Conservation (phyloP, 2,329 filamentous ascomycete genomes). For the Byssoonygena ceratinophila region DNA sequence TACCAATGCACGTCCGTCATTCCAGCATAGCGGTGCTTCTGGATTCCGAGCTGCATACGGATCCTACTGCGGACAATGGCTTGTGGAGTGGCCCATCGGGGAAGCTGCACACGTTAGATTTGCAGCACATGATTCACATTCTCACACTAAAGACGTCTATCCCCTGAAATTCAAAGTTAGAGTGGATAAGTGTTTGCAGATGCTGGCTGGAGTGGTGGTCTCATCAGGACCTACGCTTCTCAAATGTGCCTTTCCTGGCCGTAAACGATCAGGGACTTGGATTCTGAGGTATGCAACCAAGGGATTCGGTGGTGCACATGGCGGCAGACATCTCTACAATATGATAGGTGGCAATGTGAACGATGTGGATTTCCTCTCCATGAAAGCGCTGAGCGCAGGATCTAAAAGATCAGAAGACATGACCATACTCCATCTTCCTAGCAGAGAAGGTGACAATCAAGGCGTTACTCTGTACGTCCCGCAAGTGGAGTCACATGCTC, state of each 20-base stretch:
- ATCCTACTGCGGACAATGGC: conserved; percentile 8
- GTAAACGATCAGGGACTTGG: not conserved
- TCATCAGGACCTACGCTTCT: not conserved
- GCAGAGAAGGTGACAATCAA: not conserved
- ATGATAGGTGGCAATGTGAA: conserved; percentile 4
- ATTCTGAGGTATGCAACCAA: not conserved
- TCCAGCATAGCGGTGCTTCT: conserved; percentile 5
- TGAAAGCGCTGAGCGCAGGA: not conserved
- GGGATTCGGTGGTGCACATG: conserved; percentile 6
- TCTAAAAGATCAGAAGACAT: not conserved
- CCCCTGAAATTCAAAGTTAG: not conserved
- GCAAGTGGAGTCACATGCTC: not conserved
- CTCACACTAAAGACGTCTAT: not conserved
- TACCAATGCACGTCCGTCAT: conserved; percentile 6
- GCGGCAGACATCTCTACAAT: conserved; percentile 5
- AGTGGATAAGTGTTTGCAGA: conserved; percentile 6
- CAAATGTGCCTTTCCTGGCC: conserved; percentile 4
- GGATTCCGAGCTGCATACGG: conserved; percentile 4
- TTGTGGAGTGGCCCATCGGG: conserved; percentile 4
- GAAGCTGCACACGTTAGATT: not conserved
- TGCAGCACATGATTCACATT: conserved; percentile 5
- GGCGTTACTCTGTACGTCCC: conserved; percentile 1
- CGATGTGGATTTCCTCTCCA: conserved; percentile 4
- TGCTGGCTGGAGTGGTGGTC: conserved; percentile 4
- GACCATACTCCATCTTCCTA: not conserved